phyloP scores from a whole-genome alignment of 371 early-diverging fungal species.

The Syncephalis plumigaleata region DNA sequence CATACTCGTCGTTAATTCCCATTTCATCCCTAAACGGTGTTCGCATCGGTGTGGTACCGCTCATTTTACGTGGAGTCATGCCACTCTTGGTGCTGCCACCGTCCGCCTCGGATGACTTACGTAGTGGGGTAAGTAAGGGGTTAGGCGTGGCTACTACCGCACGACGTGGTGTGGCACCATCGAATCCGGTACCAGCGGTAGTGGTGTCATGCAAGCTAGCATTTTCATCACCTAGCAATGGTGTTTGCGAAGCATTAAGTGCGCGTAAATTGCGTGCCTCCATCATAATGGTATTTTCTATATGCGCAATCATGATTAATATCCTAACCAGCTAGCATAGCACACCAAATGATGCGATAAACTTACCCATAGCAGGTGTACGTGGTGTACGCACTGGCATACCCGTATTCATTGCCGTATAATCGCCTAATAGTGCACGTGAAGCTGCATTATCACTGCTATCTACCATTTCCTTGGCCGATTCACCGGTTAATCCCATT shows the following conservation, averaged over 20 bases:
- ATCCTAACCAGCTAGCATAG: not conserved
- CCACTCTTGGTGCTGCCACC: constrained; percentile 10
- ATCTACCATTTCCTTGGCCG: constrained; percentile 43
- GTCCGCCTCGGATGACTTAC: constrained; percentile 10
- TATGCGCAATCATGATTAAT: constrained; percentile 15
- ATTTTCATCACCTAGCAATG: constrained; percentile 69
- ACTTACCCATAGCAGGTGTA: constrained; percentile 43
- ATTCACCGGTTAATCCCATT: constrained; percentile 67
- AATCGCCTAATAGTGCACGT: constrained; percentile 47
- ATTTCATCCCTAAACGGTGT: constrained; percentile 35
- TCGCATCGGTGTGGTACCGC: constrained; percentile 22
- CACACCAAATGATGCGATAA: too few relatives aligned
- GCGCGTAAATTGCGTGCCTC: constrained; percentile 75
- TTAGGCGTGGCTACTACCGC: constrained; percentile 63
- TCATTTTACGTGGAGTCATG: too few relatives aligned
- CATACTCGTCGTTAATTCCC: constrained; percentile 18
- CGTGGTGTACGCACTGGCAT: constrained; percentile 43
- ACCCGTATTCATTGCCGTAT: constrained; percentile 33
- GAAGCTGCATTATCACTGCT: constrained; percentile 21
- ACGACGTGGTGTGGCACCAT: constrained; percentile 45
- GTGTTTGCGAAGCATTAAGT: constrained; percentile 64
- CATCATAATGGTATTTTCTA: constrained; percentile 49
- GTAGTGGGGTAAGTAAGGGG: constrained; percentile 48
- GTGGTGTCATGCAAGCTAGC: constrained; percentile 12
- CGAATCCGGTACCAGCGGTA: constrained; percentile 44